Conservation (phyloP, 2,329 filamentous ascomycete genomes). For the Trichothecium roseum region DNA sequence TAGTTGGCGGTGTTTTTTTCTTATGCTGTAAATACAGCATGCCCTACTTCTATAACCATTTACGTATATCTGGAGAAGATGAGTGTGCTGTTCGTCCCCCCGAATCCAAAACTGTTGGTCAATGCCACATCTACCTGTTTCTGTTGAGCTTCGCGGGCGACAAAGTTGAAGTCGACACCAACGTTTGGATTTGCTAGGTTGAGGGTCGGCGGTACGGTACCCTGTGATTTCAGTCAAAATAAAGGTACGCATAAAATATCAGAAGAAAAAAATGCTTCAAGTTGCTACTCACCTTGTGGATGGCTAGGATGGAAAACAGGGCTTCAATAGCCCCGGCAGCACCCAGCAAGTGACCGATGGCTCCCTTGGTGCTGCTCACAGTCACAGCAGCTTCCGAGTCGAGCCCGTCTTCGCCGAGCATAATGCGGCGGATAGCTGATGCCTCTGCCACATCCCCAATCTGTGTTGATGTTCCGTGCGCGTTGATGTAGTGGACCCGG, state of each 20-base stretch:
- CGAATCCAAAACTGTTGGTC: conserved; percentile 96
- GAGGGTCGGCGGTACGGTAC: conserved; percentile 72
- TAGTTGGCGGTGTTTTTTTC: too few relatives aligned
- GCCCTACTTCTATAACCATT: too few relatives aligned
- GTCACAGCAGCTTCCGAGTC: conserved; percentile 54
- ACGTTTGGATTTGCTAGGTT: conserved; percentile 63
- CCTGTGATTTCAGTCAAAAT: conserved; percentile 36
- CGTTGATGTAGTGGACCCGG: conserved; percentile 84
- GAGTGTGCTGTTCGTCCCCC: conserved; percentile 86
- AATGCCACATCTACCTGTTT: conserved; percentile 63
- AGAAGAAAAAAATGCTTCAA: background rate
- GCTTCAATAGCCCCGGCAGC: conserved; percentile 88
- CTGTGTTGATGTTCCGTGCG: conserved; percentile 81
- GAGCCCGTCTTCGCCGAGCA: conserved; percentile 64
- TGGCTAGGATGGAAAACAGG: conserved; percentile 70
- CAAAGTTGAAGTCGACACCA: conserved; percentile 74
- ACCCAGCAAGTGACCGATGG: conserved; percentile 82
- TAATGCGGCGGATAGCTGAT: conserved; percentile 64
- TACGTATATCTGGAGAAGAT: conserved; percentile 53
- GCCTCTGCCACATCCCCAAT: conserved; percentile 88
- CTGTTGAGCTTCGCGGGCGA: conserved; percentile 61
- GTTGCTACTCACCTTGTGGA: conserved; percentile 56
- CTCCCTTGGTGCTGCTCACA: conserved; percentile 89
- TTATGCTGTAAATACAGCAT: too few relatives aligned
- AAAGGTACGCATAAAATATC: background rate